Base-by-base conservation (phyloP, 495 filamentous ascomycete species). In the Hypoxylon cercidicola region DNA sequence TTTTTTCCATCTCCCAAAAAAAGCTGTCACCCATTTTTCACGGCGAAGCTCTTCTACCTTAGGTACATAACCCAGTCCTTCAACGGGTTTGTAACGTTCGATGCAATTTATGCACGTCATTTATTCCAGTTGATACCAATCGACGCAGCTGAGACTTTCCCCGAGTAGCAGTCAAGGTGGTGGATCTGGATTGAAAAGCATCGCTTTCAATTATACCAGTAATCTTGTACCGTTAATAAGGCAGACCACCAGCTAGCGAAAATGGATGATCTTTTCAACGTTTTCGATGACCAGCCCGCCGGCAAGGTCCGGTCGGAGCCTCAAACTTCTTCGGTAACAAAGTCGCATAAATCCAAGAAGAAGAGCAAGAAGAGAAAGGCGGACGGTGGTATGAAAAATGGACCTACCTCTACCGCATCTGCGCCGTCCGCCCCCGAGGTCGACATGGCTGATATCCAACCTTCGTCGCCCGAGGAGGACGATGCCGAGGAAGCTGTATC, bases 211-310 rank as follows among this genome's bases (percentile, higher is more conserved):
- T 41, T 41, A 20, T 12, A 25, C 8, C 50, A 21, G 16, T 12
- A 13, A 46, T 3, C 25, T 23, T 46, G 15, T 20, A 19, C 21
- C 30, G 15, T 15, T 13, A 9, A 13, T 25, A 20, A n/a, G 41
- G 11, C 16, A 23, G 6, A 16, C 12, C 12, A 37, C 25, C 12
- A 43, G 4, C 19, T 67, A 54, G 15, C 51, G 53, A 75, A 51
- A 56, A 92, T 92, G 90, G 90, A 93, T 72, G 90, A 93, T 55
- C 83, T 95, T 28, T 96, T 95, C 69, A 87, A 91, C 60, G 92
- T 93, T 55, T 94, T 96, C 73, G 88, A 93, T 45, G 85, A 90
- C 28, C 43, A 66, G 37, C 64, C 71, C 21, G 15, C 32, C 52
- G 35, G 54, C 49, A 69, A 60, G 51, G 61, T 48, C 68, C 79